These are phyloP conservation scores for Sequoia sempervirens DNA, from an alignment of 75 land plant species.

Conservation along the genomic window DNA sequence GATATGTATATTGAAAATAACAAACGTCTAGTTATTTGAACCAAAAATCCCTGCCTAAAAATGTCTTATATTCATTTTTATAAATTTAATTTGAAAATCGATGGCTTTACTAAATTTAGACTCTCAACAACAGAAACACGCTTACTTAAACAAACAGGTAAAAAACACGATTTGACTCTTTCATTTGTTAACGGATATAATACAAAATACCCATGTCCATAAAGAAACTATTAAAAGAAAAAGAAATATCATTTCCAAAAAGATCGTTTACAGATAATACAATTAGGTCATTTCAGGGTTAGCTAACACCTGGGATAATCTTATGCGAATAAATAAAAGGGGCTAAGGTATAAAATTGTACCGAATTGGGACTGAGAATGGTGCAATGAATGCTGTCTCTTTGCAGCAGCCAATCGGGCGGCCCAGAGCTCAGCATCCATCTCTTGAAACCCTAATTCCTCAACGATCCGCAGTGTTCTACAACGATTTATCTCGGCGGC, in stretches of 20 bases:
- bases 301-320: neutral
- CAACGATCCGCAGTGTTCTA: neutral
- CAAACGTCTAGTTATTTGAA: neutral
- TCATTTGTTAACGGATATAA: neutral
- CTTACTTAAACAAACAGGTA: neutral
- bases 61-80: neutral
- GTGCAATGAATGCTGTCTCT: constrained; percentile 73
- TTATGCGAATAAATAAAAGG: neutral
- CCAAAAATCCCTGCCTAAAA: neutral
- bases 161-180: neutral
- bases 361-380: constrained; percentile 27
- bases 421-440: constrained; percentile 85
- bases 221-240: neutral
- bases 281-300: neutral
- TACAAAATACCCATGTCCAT: neutral
- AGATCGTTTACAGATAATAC: neutral
- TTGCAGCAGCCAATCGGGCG: constrained; percentile 76
- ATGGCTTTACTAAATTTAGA: neutral
- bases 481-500: neutral
- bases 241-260: neutral
- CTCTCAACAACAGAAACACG: neutral
- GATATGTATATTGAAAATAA: neutral
- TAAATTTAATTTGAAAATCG: neutral
- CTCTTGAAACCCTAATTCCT: neutral
- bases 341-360: neutral